Base-by-base conservation (phyloP, 345 rosid species). In the Eucalyptus regnans region DNA sequence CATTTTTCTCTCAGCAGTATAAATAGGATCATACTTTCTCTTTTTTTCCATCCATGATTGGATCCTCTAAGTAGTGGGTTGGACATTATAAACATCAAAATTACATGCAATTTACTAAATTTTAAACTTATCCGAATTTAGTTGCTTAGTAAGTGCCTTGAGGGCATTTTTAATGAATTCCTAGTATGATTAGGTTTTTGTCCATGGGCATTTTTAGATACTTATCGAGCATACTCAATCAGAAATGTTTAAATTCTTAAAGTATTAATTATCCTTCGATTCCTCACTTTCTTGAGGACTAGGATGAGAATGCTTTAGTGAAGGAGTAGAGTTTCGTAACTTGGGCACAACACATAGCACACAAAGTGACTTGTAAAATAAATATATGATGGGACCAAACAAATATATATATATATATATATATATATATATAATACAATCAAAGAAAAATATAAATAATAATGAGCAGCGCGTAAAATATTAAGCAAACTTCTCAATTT, bases 401-500 rank as follows among this genome's bases (percentile, higher is more conserved):
- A 52, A 6, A 51, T 16, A 51, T 49, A 48, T 48, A 48, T 48
- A 48, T 48, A 48, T 1, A 48, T 48, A 48, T 48, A 48, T 2
- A 48, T 46, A 46, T 46, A 44, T 49, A 49, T 49, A 44, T 46
- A 48, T 48, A 48, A 48, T 12, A 62, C 6, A 62, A 62, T 62
- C 33, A 62, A 29, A 62, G 33, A 0, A 62, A 29, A 29, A 6
- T 29, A 12, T 62, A 29, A 6, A 64, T n/a, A 64, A 29, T 13
- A n/a, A n/a, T 15, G 37, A 64, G 37, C 2, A 11, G 68, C 4
- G n/a, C 0, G 0, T 5, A 58, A 58, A 0, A 0, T 23, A 5
- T 25, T 27, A 60, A 27, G 66, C 11, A 12, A 60, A 60, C 7
- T 60, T 60, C 15, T 12, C 14, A 13, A 62, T 62, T 62, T 62